A percentile compares a stretch with the other conserved stretches of the same genome.
These are phyloP conservation scores for Geranium rotundifolium DNA, from an alignment of 345 rosid genomes.

Conservation along the genomic window DNA sequence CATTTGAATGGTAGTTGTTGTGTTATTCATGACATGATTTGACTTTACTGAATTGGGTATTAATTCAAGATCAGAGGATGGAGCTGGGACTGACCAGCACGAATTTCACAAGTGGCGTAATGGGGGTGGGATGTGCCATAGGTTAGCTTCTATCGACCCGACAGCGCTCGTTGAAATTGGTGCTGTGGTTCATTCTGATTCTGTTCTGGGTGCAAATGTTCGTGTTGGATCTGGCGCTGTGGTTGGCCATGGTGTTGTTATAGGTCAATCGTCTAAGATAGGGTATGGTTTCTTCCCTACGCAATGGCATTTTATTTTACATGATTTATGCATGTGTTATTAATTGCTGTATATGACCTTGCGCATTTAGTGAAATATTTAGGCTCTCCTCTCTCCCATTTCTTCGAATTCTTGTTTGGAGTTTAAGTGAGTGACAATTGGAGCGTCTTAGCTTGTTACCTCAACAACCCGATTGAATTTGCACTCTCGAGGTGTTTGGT, in stretches of 20 bases:
- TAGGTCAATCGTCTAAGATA: slow-evolving; percentile 45
- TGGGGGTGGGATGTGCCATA: slow-evolving; percentile 61
- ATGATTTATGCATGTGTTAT: background rate
- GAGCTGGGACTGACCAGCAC: slow-evolving; percentile 5
- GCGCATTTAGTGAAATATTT: too few relatives aligned
- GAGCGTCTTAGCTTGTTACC: too few relatives aligned
- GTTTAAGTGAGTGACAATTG: too few relatives aligned
- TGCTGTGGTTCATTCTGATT: slow-evolving; percentile 45
- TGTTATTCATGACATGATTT: too few relatives aligned
- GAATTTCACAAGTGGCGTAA: slow-evolving; percentile 43
- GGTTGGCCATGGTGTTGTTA: slow-evolving; percentile 47
- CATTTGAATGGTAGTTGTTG: too few relatives aligned
- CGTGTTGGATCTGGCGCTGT: slow-evolving; percentile 58
- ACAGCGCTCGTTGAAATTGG: slow-evolving; percentile 48
- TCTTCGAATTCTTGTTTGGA: too few relatives aligned
- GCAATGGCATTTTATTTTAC: background rate
- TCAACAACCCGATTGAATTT: too few relatives aligned
- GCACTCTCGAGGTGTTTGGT: too few relatives aligned
- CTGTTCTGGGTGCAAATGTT: slow-evolving; percentile 45
- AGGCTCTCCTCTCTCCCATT: too few relatives aligned
- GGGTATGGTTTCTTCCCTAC: slow-evolving; percentile 26
- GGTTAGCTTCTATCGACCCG: slow-evolving; percentile 43
- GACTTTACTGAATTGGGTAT: too few relatives aligned
- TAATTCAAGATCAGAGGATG: slow-evolving; percentile 24
- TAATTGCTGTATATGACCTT: background rate